A percentile compares a stretch with the other conserved stretches of the same genome.
Evolutionary conservation across 2,329 filamentous ascomycete genomes (phyloP).

Genomic region (Fusarium pininemorale): DNA sequence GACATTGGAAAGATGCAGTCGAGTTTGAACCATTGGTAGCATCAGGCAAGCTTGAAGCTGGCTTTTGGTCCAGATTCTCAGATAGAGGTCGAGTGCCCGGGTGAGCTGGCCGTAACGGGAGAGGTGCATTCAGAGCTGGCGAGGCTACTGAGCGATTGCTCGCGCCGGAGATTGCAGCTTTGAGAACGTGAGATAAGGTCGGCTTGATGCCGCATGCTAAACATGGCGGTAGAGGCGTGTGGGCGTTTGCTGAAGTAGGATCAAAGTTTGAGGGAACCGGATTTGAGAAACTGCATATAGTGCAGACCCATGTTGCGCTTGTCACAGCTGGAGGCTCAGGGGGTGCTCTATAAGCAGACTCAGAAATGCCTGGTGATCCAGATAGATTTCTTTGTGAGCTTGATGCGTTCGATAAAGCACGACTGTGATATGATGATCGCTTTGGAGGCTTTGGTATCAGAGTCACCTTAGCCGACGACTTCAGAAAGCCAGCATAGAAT

Average conservation of each 20-base stretch:
- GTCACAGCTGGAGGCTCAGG: constrained; percentile 57
- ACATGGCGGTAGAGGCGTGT: constrained; percentile 86
- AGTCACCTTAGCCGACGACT: constrained; percentile 93
- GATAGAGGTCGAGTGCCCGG: constrained; percentile 19
- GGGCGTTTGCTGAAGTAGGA: constrained; percentile 78
- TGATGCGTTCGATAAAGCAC: constrained; percentile 58
- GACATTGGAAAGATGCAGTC: constrained; percentile 69
- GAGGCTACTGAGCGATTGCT: constrained; percentile 58
- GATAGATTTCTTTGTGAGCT: constrained; percentile 57
- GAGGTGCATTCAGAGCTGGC: constrained; percentile 31
- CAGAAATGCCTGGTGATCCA: constrained; percentile 57
- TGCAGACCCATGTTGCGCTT: constrained; percentile 90
- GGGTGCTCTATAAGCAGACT: constrained; percentile 53
- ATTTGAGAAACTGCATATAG: constrained; percentile 95
- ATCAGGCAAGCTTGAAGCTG: background rate
- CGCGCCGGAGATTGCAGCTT: constrained; percentile 83
- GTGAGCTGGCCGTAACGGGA: constrained; percentile 45
- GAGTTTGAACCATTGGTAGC: constrained; percentile 9
- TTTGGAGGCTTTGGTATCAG: constrained; percentile 83
- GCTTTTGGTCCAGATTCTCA: constrained; percentile 2
- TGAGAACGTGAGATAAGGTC: constrained; percentile 80
- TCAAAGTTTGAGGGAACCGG: constrained; percentile 94
- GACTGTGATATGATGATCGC: constrained; percentile 66
- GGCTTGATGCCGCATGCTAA: constrained; percentile 95
- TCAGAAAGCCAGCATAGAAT: constrained; percentile 92